Base-by-base conservation (phyloP, 768 basidiomycete genomes). In the Termitomyces sp. region DNA sequence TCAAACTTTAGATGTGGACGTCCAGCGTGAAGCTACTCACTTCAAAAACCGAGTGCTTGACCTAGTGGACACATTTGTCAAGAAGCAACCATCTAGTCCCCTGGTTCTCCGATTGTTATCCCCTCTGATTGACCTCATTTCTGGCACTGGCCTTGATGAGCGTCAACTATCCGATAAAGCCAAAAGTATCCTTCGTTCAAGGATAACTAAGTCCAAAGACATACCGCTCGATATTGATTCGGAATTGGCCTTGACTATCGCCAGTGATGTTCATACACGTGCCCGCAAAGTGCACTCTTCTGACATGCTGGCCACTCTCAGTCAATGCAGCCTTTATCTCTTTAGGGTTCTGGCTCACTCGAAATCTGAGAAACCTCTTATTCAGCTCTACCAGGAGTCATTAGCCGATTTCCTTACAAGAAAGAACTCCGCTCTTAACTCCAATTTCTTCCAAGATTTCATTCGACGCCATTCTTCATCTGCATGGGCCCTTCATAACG, bases 41-140 rank as follows among this genome's bases (percentile, higher is more conserved):
- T 98, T 97, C 84, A 98, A 96, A 70, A 94, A 92, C 70, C 87
- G 95, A 13, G 89, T 97, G 30, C 85, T 99, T 30, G 96, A 98
- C 70, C 82, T 99, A n/a, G 80, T 98, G 58, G 94, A 98, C 54
- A 84, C 81, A 24, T 95, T 86, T 73, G 72, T 89, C 62, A 89
- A 84, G 68, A 87, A 84, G 65, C 88, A 93, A 63, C 80, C 89
- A 2, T 76, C 84, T n/a, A 96, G 82, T 67, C 78, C 86, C 0
- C 77, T 87, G 55, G 72, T 85, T 53, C 65, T 92, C 40, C 83
- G 80, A 40, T 75, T 92, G 49, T 77, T 97, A 61, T 62, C 86
- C 3, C 90, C 95, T 9, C 77, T 99, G 36, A 75, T 95, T 58
- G 86, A 89, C 53, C 80, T 98, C 47, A 79, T 88, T 50, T 78